Evolutionary conservation across 2,329 filamentous ascomycete genomes (phyloP).

Genomic region (Stagonosporopsis tanaceti): DNA sequence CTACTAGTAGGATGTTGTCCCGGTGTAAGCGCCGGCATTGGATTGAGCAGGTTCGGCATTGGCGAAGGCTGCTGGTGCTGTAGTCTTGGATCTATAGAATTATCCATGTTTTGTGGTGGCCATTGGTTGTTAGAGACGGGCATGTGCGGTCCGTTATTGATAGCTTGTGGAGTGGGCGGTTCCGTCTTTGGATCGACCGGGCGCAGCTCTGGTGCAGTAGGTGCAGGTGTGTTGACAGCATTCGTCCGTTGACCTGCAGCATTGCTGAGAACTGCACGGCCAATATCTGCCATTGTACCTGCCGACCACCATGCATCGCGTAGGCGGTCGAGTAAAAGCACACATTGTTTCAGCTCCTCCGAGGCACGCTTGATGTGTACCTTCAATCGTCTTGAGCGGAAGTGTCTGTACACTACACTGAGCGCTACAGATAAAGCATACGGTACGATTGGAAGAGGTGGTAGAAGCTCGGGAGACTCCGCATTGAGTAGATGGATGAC

Average conservation of each 20-base stretch:
- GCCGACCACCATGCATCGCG: conserved; percentile 57
- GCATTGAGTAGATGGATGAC: conserved; percentile 61
- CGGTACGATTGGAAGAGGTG: conserved; percentile 63
- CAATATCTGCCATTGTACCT: conserved; percentile 56
- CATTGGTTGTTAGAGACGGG: conserved; percentile 29
- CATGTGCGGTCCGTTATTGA: conserved; percentile 25
- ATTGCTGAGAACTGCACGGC: conserved; percentile 49
- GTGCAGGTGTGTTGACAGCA: conserved; percentile 44
- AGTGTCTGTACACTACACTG: conserved; percentile 64
- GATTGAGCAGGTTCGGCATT: conserved; percentile 43
- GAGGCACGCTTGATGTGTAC: conserved; percentile 58
- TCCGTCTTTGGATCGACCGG: conserved; percentile 31
- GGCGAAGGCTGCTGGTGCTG: conserved; percentile 40
- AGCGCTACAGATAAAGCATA: conserved; percentile 65
- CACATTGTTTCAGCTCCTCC: conserved; percentile 55
- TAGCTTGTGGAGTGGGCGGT: conserved; percentile 27
- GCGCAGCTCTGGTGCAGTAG: conserved; percentile 30
- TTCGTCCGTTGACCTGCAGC: conserved; percentile 48
- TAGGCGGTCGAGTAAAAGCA: conserved; percentile 53
- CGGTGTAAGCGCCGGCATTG: conserved; percentile 36
- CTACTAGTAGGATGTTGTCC: conserved; percentile 51
- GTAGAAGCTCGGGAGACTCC: conserved; percentile 55
- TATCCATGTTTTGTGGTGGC: conserved; percentile 33
- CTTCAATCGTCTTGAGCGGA: conserved; percentile 60
- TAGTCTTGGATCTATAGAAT: conserved; percentile 46